Conservation (phyloP, 352 stramenopile genomes). For the Phytopythium cucurbitacearum region DNA sequence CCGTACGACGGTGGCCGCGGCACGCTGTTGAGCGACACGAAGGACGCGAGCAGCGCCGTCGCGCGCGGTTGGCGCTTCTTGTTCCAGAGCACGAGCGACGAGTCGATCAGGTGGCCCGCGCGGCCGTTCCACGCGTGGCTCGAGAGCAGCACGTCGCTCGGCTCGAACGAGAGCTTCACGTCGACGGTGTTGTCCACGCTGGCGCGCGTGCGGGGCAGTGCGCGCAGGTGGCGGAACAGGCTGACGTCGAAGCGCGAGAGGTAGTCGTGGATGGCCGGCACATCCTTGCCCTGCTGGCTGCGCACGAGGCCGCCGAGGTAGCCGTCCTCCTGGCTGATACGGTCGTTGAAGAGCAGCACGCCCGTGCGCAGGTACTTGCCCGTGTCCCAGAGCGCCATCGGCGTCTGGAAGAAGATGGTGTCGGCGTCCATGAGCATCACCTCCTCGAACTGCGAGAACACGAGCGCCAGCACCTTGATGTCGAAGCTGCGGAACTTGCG, state of each 20-base stretch:
- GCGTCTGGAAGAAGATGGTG: conserved; percentile 57
- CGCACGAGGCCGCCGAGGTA: conserved; percentile 20
- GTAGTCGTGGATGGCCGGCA: conserved; percentile 20
- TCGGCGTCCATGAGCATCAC: conserved; percentile 79
- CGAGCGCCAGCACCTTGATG: conserved; percentile 59
- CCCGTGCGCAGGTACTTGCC: conserved; percentile 47
- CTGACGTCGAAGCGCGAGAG: conserved; percentile 21
- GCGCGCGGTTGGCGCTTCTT: conserved; percentile 43
- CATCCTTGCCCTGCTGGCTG: conserved; percentile 7
- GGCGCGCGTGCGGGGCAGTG: not conserved
- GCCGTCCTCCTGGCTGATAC: conserved; percentile 25
- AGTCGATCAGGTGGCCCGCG: conserved; percentile 47
- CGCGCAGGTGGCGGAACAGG: conserved; percentile 13
- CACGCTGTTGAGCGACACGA: conserved; percentile 26
- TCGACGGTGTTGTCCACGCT: not conserved
- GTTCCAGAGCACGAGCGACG: conserved; percentile 54
- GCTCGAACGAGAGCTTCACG: conserved; percentile 9
- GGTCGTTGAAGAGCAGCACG: conserved; percentile 70
- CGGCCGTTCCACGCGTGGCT: conserved; percentile 43
- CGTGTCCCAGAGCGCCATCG: conserved; percentile 45
- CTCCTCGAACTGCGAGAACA: conserved; percentile 66
- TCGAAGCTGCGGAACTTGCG: conserved; percentile 47
- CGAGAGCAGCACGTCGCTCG: conserved; percentile 28
- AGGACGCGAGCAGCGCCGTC: conserved; percentile 39
- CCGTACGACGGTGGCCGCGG: conserved; percentile 31